Percentiles rank a stretch among this genome's conserved stretches.
These are phyloP conservation scores for Strobilomyces confusus DNA, from an alignment of 768 basidiomycete species.

Conservation along the genomic window DNA sequence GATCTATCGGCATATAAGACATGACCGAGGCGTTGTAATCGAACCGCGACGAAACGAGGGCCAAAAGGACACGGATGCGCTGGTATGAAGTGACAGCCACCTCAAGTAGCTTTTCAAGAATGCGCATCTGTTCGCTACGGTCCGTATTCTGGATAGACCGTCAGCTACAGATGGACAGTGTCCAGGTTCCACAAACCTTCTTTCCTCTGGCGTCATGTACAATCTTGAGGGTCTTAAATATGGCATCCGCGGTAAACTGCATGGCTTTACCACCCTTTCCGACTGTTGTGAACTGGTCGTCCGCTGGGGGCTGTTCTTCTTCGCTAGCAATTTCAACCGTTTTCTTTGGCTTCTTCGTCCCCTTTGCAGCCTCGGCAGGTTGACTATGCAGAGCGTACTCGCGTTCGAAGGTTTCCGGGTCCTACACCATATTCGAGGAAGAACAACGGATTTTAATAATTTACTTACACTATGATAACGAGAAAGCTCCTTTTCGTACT, in stretches of 20 bases:
- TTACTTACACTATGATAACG: conserved; percentile 70
- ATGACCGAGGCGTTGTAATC: conserved; percentile 91
- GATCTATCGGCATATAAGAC: conserved; percentile 86
- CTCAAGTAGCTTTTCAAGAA: conserved; percentile 80
- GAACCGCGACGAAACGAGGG: conserved; percentile 91
- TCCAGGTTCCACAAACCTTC: conserved; percentile 59
- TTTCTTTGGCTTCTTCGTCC: conserved; percentile 37
- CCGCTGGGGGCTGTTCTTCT: conserved; percentile 37
- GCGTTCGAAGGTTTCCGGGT: conserved; percentile 83
- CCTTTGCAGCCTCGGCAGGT: conserved; percentile 38
- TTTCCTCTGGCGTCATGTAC: conserved; percentile 94
- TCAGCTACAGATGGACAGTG: conserved; percentile 7
- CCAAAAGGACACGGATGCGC: conserved; percentile 89
- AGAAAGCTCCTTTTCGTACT: conserved; percentile 78
- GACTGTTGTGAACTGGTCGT: conserved; percentile 83
- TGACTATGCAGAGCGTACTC: conserved; percentile 59
- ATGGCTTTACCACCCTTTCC: conserved; percentile 85
- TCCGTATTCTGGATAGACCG: conserved; percentile 77
- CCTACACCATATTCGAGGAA: conserved; percentile 41
- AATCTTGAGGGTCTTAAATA: conserved; percentile 89
- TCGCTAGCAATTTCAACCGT: conserved; percentile 35
- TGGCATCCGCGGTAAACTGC: conserved; percentile 76
- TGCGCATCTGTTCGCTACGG: conserved; percentile 88
- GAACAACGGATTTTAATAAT: neutral
- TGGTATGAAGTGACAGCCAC: conserved; percentile 88